Percentiles rank a stretch among this genome's conserved stretches.
Evolutionary conservation across 768 basidiomycete genomes (phyloP).

Genomic region (Panaeolus papilionaceus): DNA sequence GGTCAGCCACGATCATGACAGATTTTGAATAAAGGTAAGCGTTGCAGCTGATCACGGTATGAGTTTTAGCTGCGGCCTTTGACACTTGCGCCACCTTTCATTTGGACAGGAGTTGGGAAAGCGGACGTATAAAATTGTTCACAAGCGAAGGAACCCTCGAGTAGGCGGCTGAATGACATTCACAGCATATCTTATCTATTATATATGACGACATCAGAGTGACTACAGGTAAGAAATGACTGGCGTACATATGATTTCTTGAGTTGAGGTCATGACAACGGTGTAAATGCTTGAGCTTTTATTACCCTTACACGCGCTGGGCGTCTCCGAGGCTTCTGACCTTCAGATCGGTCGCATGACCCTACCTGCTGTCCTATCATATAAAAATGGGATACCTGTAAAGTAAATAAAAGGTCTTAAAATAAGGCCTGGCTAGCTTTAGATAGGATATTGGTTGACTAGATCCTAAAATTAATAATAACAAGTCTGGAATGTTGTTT

Average conservation of each 20-base stretch:
- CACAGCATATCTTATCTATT: neutral
- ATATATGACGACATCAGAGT: neutral
- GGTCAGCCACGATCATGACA: slow-evolving; percentile 13
- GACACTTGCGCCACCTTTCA: neutral
- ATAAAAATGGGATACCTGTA: neutral
- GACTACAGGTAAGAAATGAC: neutral
- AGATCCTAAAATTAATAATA: neutral
- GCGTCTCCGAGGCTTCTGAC: neutral
- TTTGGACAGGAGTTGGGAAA: neutral
- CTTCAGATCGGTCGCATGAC: neutral
- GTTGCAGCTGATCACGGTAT: neutral
- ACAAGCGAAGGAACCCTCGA: too few relatives aligned
- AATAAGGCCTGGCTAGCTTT: neutral
- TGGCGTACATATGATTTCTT: neutral
- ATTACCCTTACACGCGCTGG: neutral
- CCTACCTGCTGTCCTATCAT: neutral
- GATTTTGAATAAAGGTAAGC: neutral
- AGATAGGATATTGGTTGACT: neutral
- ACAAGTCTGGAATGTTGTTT: slow-evolving; percentile 6
- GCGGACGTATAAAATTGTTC: too few relatives aligned
- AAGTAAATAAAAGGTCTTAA: neutral
- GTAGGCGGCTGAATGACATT: neutral
- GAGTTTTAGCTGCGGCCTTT: neutral
- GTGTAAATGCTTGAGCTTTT: neutral
- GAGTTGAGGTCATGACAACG: neutral